Conservation (phyloP, 306 rosid species). For the Corylus heterophylla region DNA sequence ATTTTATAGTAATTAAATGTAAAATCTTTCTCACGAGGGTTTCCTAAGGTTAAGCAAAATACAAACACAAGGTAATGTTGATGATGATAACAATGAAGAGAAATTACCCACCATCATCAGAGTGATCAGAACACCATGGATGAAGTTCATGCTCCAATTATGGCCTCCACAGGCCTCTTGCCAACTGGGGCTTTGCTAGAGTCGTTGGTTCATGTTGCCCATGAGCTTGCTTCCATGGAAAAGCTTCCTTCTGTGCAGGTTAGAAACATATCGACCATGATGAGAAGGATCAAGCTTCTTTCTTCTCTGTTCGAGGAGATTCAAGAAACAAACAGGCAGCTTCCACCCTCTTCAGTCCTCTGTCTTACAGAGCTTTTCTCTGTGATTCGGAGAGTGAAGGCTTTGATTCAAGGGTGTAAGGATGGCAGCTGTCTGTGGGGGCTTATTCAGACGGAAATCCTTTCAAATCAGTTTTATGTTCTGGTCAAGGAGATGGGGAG, state of each 20-base stretch:
- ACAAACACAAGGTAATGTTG: slow-evolving; percentile 23
- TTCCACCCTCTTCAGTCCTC: slow-evolving; percentile 83
- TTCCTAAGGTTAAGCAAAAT: slow-evolving; percentile 20
- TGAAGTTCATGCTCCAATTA: slow-evolving; percentile 41
- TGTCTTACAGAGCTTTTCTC: slow-evolving; percentile 86
- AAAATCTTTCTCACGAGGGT: slow-evolving; percentile 4
- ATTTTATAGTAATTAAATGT: slow-evolving; percentile 4
- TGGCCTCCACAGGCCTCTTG: slow-evolving; percentile 57
- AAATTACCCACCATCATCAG: slow-evolving; percentile 13
- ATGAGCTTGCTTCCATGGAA: slow-evolving; percentile 65
- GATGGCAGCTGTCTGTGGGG: slow-evolving; percentile 83
- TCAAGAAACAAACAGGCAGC: slow-evolving; percentile 55
- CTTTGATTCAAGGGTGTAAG: slow-evolving; percentile 63
- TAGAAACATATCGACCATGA: slow-evolving; percentile 70
- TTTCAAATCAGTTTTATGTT: slow-evolving; percentile 66
- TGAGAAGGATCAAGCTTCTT: slow-evolving; percentile 82
- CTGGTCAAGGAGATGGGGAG: slow-evolving; percentile 84
- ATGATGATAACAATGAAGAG: slow-evolving; percentile 31
- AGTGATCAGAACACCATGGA: slow-evolving; percentile 45
- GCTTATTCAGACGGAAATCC: slow-evolving; percentile 54
- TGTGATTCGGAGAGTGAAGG: slow-evolving; percentile 66
- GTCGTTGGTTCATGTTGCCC: slow-evolving; percentile 60
- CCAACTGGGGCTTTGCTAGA: slow-evolving; percentile 72
- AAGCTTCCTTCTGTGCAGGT: slow-evolving; percentile 53
- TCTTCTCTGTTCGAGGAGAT: slow-evolving; percentile 83